Evolutionary conservation across 139 green algal species (phyloP).

Genomic region (Eudorina sp.): DNA sequence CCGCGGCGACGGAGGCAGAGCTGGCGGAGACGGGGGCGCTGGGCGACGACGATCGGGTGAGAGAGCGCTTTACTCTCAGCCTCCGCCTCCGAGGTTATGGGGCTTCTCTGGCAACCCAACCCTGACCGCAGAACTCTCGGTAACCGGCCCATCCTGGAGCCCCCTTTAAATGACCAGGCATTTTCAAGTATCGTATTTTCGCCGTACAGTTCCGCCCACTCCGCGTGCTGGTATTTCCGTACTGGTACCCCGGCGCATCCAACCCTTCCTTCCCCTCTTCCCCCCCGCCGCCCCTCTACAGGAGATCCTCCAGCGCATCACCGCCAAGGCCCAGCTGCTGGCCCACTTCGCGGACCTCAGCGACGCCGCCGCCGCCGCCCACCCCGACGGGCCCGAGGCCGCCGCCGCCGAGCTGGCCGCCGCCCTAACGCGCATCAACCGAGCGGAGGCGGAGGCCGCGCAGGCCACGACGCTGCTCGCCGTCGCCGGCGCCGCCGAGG

Average conservation of each 20-base stretch:
- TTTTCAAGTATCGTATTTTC: no score
- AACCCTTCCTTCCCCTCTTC: background rate
- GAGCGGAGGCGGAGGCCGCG: background rate
- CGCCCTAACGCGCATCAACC: background rate
- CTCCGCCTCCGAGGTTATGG: no score
- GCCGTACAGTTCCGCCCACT: no score
- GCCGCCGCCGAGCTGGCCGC: background rate
- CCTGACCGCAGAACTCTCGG: no score
- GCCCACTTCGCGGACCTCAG: background rate
- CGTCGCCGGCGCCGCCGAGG: background rate
- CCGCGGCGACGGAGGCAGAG: conserved; percentile 3
- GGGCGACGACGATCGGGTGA: background rate
- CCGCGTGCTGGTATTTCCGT: no score
- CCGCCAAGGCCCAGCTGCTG: background rate
- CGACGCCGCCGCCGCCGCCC: background rate
- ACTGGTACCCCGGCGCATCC: no score
- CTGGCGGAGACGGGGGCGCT: background rate
- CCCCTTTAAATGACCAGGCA: no score
- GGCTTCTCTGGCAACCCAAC: no score
- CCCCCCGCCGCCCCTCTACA: background rate
- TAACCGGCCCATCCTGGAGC: no score
- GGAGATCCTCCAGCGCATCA: background rate
- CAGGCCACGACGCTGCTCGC: background rate
- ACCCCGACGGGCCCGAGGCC: background rate
- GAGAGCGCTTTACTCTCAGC: no score